These are phyloP conservation scores for Solanum aculeatissimum DNA, from an alignment of 305 asterid species.

Conservation along the genomic window DNA sequence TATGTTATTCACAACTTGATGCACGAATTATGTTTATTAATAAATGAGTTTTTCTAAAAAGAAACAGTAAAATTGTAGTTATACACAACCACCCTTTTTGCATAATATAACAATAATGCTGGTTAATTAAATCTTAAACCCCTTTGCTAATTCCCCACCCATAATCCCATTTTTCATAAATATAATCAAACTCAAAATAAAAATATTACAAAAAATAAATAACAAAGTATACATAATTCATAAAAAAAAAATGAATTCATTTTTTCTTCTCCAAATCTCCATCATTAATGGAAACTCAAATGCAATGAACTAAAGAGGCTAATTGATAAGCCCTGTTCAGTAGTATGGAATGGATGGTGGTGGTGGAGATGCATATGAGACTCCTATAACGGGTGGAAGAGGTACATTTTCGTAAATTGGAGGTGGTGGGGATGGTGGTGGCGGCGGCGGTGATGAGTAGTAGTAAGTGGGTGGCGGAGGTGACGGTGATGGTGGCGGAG, in stretches of 20 bases:
- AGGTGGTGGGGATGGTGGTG: constrained; percentile 15
- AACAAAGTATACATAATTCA: constrained; percentile 1
- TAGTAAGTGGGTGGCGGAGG: not conserved
- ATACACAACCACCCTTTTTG: not conserved
- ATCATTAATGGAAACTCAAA: not conserved
- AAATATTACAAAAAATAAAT: not conserved
- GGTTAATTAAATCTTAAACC: not conserved
- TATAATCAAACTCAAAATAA: not conserved
- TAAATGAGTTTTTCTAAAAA: not conserved
- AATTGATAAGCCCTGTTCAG: constrained; percentile 4
- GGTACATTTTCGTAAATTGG: constrained; percentile 14
- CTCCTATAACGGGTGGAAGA: constrained; percentile 42
- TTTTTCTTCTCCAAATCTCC: not conserved
- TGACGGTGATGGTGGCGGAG: not conserved
- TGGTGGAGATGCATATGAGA: constrained; percentile 77
- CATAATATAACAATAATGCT: not conserved
- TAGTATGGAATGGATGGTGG: constrained; percentile 78
- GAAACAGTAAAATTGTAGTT: not conserved
- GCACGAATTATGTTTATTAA: not conserved
- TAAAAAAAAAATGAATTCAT: not conserved
- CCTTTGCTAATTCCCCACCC: not conserved
- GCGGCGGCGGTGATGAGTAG: constrained; percentile 4
- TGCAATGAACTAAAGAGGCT: not conserved
- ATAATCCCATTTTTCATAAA: not conserved
- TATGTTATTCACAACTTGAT: not conserved